These are phyloP conservation scores for Leptomonas seymouri DNA, from an alignment of 208 protist genomes.

Conservation along the genomic window DNA sequence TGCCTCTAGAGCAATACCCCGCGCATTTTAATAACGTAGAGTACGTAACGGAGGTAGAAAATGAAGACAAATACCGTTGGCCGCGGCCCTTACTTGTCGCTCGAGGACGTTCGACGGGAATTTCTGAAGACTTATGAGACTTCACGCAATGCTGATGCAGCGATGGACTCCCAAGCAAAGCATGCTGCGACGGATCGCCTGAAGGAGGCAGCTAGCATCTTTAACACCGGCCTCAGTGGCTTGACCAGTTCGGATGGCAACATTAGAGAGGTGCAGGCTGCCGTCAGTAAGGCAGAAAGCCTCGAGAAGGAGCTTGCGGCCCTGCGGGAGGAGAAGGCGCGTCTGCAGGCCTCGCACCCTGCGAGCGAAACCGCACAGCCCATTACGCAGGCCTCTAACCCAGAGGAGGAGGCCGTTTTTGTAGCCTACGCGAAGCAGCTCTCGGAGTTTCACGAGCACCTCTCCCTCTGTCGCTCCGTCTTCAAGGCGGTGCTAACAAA, in stretches of 20 bases:
- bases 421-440: constrained; percentile 46
- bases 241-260: constrained; percentile 12
- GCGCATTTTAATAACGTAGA: background rate
- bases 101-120: constrained; percentile 13
- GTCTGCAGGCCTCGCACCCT: constrained; percentile 29
- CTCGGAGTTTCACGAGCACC: constrained; percentile 55
- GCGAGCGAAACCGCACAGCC: background rate
- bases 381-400: background rate
- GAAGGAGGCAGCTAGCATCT: constrained; percentile 21
- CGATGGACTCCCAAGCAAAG: background rate
- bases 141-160: background rate
- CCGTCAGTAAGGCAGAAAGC: constrained; percentile 2
- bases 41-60: background rate
- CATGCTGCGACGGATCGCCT: constrained; percentile 7
- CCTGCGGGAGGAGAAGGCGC: constrained; percentile 40
- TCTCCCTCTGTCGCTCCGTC: constrained; percentile 45
- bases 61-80: constrained; percentile 19
- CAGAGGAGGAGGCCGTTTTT: constrained; percentile 22
- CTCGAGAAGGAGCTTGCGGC: constrained; percentile 23
- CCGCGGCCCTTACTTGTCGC: constrained; percentile 12
- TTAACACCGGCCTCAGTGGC: constrained; percentile 19
- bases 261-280: constrained; percentile 24
- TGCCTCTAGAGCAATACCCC: background rate
- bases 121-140: constrained; percentile 1
- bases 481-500: constrained; percentile 51